A percentile compares a stretch with the other conserved stretches of the same genome.
These are phyloP conservation scores for Thielaviopsis populi DNA, from an alignment of 2,329 filamentous ascomycete species.

Conservation along the genomic window DNA sequence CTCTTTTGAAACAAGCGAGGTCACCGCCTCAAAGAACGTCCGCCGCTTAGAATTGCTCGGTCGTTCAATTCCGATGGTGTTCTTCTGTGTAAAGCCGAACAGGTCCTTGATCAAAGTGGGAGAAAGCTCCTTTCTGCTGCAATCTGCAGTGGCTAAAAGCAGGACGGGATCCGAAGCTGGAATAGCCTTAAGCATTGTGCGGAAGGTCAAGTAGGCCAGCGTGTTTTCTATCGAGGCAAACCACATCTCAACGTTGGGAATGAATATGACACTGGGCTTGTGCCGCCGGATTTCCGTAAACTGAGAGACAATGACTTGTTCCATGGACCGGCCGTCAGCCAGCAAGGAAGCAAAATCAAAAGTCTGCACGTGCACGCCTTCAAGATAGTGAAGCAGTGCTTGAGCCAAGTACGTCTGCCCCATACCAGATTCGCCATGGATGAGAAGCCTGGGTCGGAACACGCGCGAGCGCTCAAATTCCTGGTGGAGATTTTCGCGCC, in stretches of 20 bases:
- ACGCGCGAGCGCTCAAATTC: conserved; percentile 80
- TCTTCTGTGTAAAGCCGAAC: conserved; percentile 74
- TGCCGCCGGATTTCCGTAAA: conserved; percentile 88
- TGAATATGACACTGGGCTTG: conserved; percentile 90
- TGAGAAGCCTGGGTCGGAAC: conserved; percentile 74
- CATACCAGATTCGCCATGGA: conserved; percentile 76
- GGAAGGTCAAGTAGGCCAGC: conserved; percentile 64
- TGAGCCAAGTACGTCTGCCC: conserved; percentile 80
- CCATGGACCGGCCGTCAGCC: conserved; percentile 67
- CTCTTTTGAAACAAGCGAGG: conserved; percentile 61
- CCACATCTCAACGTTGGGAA: conserved; percentile 83
- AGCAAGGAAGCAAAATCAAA: conserved; percentile 83
- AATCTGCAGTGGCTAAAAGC: conserved; percentile 71
- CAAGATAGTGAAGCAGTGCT: conserved; percentile 77
- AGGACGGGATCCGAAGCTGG: conserved; percentile 84
- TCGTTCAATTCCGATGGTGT: conserved; percentile 52
- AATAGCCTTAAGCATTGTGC: conserved; percentile 64
- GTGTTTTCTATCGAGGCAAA: conserved; percentile 48
- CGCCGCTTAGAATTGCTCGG: conserved; percentile 51
- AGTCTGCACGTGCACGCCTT: conserved; percentile 85
- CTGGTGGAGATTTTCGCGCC: conserved; percentile 56
- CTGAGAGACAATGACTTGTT: conserved; percentile 77
- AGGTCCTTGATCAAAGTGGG: conserved; percentile 54
- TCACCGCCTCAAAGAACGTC: conserved; percentile 64
- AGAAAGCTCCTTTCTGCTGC: conserved; percentile 45